Percentiles rank a stretch among this genome's conserved stretches.
Conservation (phyloP, 306 rosid genomes). For the Pyrus bretschneideri region DNA sequence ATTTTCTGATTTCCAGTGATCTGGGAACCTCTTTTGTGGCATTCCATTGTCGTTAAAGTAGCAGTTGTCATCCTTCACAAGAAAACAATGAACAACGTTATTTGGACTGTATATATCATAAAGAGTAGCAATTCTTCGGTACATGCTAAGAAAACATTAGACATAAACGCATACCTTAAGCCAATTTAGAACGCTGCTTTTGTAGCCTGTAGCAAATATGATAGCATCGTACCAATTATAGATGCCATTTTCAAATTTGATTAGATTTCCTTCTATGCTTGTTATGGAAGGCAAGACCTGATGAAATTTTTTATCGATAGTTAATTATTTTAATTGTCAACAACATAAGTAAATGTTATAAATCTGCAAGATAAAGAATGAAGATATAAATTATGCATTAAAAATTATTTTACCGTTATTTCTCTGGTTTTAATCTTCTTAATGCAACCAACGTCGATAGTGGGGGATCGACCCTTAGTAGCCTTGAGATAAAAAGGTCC, state of each 20-base stretch:
- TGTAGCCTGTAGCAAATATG: constrained; percentile 61
- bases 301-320: not conserved
- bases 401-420: constrained; percentile 27
- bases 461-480: constrained; percentile 24
- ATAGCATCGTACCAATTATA: constrained; percentile 41
- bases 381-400: not conserved
- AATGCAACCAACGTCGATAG: constrained; percentile 48
- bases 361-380: not conserved
- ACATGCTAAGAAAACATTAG: not conserved
- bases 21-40: not conserved
- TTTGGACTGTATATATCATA: no score
- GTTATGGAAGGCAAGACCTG: constrained; percentile 40
- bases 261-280: constrained; percentile 28
- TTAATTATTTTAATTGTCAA: not conserved
- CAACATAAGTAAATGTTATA: not conserved
- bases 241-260: constrained; percentile 27
- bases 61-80: not conserved
- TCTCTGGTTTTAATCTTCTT: constrained; percentile 26
- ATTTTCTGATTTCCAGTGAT: not conserved
- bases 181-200: constrained; percentile 41
- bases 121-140: not conserved
- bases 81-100: not conserved
- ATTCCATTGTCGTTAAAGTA: not conserved
- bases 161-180: constrained; percentile 35
- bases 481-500: constrained; percentile 44